A percentile compares a stretch with the other conserved stretches of the same genome.
Evolutionary conservation across 1,284 basidiomycete genomes (phyloP).

Genomic region (Thelephora terrestris): DNA sequence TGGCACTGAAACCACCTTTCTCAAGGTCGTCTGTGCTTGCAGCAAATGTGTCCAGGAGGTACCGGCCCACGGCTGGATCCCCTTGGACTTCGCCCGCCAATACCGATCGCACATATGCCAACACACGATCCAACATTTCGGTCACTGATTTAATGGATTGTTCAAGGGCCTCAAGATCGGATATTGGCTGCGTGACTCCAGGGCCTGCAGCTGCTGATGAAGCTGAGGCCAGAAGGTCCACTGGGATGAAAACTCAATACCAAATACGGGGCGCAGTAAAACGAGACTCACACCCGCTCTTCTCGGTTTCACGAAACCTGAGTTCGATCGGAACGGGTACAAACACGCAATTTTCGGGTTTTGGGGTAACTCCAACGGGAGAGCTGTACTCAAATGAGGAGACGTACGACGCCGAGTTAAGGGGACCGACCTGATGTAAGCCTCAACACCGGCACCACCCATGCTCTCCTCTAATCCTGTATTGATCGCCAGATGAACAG

Average conservation of each 20-base stretch:
- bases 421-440: slow-evolving; percentile 70
- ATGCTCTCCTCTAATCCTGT: slow-evolving; percentile 63
- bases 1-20: slow-evolving; percentile 67
- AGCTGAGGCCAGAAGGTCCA: slow-evolving; percentile 61
- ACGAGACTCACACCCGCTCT: slow-evolving; percentile 67
- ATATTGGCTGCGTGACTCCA: slow-evolving; percentile 36
- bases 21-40: slow-evolving; percentile 53
- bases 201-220: slow-evolving; percentile 35
- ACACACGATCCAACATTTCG: slow-evolving; percentile 77
- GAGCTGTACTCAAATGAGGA: slow-evolving; percentile 36
- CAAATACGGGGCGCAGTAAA: not conserved
- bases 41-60: slow-evolving; percentile 87
- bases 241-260: slow-evolving; percentile 27
- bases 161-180: slow-evolving; percentile 63
- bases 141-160: slow-evolving; percentile 62
- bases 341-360: slow-evolving; percentile 89
- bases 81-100: slow-evolving; percentile 72
- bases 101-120: slow-evolving; percentile 81
- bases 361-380: slow-evolving; percentile 76
- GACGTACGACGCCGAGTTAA: slow-evolving; percentile 12
- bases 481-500: slow-evolving; percentile 90
- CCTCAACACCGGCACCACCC: slow-evolving; percentile 73
- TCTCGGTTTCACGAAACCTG: slow-evolving; percentile 74
- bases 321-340: slow-evolving; percentile 79
- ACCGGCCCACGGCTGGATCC: slow-evolving; percentile 83